Base-by-base conservation (phyloP, 2,329 filamentous ascomycete species). In the Mariannaea elegans region DNA sequence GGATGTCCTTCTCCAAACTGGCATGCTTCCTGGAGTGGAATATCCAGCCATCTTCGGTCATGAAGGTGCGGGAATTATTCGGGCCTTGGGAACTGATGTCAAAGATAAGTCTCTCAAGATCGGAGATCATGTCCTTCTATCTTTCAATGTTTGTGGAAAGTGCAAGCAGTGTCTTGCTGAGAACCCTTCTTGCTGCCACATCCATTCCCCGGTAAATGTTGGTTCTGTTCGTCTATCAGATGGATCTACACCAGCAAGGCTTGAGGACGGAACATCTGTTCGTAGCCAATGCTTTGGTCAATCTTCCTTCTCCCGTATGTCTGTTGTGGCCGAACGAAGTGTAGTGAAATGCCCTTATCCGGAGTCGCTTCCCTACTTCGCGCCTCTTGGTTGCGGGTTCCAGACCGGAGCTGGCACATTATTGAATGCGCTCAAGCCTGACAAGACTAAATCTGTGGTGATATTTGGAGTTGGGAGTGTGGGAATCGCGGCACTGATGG, bases 331-430 rank as follows among this genome's bases (percentile, higher is more conserved):
- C 4, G 56, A 62, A 41, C 52, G 51, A 19, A 59, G 56, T 6
- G 59, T 62, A 12, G 56, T 62, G 19, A 62, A 59, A 18, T 59
- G 59, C 14, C 56, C 56, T 6, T 59, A 59, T 23, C 59, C 59
- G 9, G 56, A 56, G 18, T 46, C 56, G 1, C 50, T 62, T 23
- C 1, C 56, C 14, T 52, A 59, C 46, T 62, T 51, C 18, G 46
- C 56, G 7, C 56, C 59, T 2, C 56, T 62, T 7, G 59, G 59
- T 7, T 62, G 59, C 14, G 56, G 59, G 16, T 62, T 62, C 29
- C 59, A 62, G 41, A 62, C 59, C 9, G 59, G 59, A 2, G 59
- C 59, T 2, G 59, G 59, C 3, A 62, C 59, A 3, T 6, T 62
- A 4, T 24, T 62, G 18, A 62, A 62, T 23, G 59, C 14, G 3